A percentile compares a stretch with the other conserved stretches of the same genome.
phyloP scores from a whole-genome alignment of 23 red algal genomes.

The Gracilaria gracilis region DNA sequence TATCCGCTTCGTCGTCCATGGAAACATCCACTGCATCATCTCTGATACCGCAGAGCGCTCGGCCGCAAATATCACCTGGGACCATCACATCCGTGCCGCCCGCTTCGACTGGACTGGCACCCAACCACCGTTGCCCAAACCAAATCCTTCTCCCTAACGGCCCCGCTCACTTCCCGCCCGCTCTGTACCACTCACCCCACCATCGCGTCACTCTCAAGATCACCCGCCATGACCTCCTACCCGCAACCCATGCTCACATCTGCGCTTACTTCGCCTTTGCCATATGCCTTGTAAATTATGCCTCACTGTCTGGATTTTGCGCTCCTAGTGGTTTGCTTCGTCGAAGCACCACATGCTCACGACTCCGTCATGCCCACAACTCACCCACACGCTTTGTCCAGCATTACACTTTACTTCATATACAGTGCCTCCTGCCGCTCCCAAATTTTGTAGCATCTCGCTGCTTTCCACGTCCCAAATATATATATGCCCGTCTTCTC shows the following conservation, averaged over 20 bases:
- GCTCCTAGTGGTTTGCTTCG: background rate
- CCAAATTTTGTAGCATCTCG: constrained; percentile 84
- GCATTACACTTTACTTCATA: constrained; percentile 87
- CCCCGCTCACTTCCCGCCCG: background rate
- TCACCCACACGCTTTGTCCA: constrained; percentile 88
- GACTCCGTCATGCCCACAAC: constrained; percentile 86
- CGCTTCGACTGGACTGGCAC: constrained; percentile 51
- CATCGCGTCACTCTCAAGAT: background rate
- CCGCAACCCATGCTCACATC: background rate
- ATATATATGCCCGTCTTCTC: constrained; percentile 92
- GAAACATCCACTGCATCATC: constrained; percentile 44
- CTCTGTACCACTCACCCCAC: background rate
- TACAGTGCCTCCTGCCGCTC: constrained; percentile 77
- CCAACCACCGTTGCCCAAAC: constrained; percentile 5
- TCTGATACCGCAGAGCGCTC: constrained; percentile 30
- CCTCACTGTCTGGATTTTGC: background rate
- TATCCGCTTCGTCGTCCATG: constrained; percentile 22
- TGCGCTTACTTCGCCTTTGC: background rate
- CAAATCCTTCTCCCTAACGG: background rate
- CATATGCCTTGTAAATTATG: background rate
- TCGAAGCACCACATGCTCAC: constrained; percentile 92
- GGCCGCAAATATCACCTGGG: constrained; percentile 46
- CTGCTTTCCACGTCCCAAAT: constrained; percentile 96
- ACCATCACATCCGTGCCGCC: constrained; percentile 24
- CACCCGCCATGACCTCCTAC: background rate